Base-by-base conservation (phyloP, 2,329 filamentous ascomycete genomes). In the Aspergillus sp. region DNA sequence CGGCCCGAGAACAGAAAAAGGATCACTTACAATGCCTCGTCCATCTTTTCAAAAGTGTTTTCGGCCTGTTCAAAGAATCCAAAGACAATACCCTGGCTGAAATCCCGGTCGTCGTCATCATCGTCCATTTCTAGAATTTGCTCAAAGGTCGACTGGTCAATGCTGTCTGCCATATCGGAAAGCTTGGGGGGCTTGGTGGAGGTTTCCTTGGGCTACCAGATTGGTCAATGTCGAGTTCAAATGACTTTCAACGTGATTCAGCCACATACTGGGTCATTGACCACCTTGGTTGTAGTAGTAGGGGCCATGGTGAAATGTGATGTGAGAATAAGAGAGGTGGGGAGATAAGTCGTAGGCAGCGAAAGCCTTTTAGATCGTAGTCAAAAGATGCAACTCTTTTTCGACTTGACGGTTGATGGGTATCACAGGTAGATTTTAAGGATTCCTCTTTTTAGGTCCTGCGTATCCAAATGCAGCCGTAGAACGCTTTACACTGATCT, bases 101-200 rank as follows among this genome's bases (percentile, higher is more conserved):
- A 97, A 39, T 95, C 89, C 57, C 83, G 79, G 51, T 91, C 86
- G 8, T 83, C 85, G 52, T 88, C 86, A 52, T 97, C 93, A 52
- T 97, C 93, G 66, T 98, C 93, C 91, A 98, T 96, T 69, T 97
- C 93, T 50, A 97, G 81, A 65, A 98, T 97, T 74, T 97, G 93
- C 58, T 85, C 83, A 60, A 98, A 98, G 44, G 90, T 95, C 43
- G 69, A 65, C 48, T 75, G 71, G 66, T 97, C 91, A 68, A 98
- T 83, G 62, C 77, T 77, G 53, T 93, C 86, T 47, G 81, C 83
- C 53, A 89, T 80, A 47, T 87, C 80, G 47, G 76, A 74, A 58
- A 82, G 66, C 48, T 68, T 73, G 44, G 71, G 66, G 46, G 66
- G 63, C 48, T 68, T 73, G 44, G 71, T 66, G 46, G 66, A 62